Evolutionary conservation across 495 filamentous ascomycete species (phyloP).

Genomic region (Penicillium malachiteum): DNA sequence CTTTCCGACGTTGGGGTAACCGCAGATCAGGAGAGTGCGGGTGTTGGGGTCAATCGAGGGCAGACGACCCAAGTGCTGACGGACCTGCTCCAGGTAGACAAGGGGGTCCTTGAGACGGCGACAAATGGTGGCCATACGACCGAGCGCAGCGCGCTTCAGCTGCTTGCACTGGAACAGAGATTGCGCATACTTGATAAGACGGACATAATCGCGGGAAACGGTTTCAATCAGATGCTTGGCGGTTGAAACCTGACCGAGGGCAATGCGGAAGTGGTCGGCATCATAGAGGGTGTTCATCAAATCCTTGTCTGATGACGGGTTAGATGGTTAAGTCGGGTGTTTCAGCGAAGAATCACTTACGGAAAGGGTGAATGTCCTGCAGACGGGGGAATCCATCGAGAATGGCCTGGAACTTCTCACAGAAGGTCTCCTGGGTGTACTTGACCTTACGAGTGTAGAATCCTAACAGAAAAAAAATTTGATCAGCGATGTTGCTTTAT

Average conservation of each 20-base stretch:
- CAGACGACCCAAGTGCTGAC: constrained; percentile 94
- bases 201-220: constrained; percentile 90
- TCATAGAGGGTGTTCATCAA: constrained; percentile 85
- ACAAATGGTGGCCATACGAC: constrained; percentile 95
- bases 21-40: constrained; percentile 89
- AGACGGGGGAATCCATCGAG: constrained; percentile 92
- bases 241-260: constrained; percentile 91
- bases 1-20: constrained; percentile 98
- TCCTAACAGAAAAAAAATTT: constrained; percentile 44
- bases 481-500: constrained; percentile 30
- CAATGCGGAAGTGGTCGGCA: constrained; percentile 97
- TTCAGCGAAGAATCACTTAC: constrained; percentile 49
- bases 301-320: constrained; percentile 60
- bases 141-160: constrained; percentile 83
- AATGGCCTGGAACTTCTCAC: constrained; percentile 85
- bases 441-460: constrained; percentile 99
- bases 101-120: constrained; percentile 91
- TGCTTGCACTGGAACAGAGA: constrained; percentile 95
- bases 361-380: constrained; percentile 95
- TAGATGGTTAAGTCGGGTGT: constrained; percentile 17
- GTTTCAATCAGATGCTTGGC: constrained; percentile 96
- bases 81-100: constrained; percentile 93
- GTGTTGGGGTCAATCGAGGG: constrained; percentile 98
- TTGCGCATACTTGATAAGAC: constrained; percentile 92
- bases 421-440: constrained; percentile 96